Evolutionary conservation across 2,329 filamentous ascomycete genomes (phyloP), one percentile per base, ranked within the genome.

Genomic region (Colletotrichum musae): DNA sequence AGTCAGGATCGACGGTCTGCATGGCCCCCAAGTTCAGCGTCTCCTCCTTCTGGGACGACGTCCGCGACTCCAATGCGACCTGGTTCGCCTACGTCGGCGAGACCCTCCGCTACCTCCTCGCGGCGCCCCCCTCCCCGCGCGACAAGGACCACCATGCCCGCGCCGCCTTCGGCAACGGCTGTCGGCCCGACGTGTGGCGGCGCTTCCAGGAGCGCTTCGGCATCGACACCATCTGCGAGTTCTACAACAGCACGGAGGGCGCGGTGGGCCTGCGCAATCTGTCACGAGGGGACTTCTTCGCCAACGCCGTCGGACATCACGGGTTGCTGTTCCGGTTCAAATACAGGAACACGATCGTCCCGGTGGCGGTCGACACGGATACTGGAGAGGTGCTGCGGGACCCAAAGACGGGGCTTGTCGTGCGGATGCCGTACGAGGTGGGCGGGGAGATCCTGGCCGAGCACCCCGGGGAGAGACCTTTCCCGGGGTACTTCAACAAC

Each of bases 21-120:
- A 85, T 93, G 45, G 89, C 88, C 21, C 87, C 86, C 62, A 89
- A 86, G 76, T 95, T 95, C 82, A 92, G 89, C 70, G 89, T 87
- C 1, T 87, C 88, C 0, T 84, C 84, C 18, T 94, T 95, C 83
- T 94, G 93, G 92, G 79, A 81, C 39, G 93, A 95, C 71, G 84
- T 94, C 21, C 87, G 90, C 53, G 91, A 91, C 67, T 91, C 89
- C 0, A 80, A 86, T 15, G 88, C 92, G 0, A 94, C 92, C 0
- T 87, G 88, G 74, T 93, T 94, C 73, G 88, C 92, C 18, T 95
- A 95, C 75, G 93, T 95, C 2, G 93, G 93, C 74, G 93, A 95
- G 77, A 93, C 91, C 0, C 88, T 92, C 6, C 87, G 93, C 0
- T 95, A 94, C 73, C 84, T 95, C 1, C 85, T 94, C 13, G 89